Conservation (phyloP, 169 alveolate species). For the Plasmodium knowlesi region DNA sequence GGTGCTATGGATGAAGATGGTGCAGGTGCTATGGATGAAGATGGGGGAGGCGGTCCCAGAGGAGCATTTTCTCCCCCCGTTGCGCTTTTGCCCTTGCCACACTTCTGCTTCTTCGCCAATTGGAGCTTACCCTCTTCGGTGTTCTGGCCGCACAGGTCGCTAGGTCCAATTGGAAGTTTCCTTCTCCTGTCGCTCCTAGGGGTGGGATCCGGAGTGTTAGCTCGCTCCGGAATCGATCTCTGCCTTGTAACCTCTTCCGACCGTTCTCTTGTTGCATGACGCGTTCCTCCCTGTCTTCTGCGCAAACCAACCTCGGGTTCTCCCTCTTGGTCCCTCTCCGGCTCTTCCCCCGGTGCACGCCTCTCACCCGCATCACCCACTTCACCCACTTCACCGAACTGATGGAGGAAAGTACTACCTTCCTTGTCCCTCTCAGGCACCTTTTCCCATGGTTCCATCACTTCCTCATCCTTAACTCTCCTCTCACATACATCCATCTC, state of each 20-base stretch:
- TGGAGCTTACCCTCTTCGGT: constrained; percentile 13
- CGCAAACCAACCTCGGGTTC: not conserved
- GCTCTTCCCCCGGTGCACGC: not conserved
- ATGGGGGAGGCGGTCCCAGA: not conserved
- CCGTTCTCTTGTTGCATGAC: not conserved
- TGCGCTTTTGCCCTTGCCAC: not conserved
- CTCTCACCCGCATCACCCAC: not conserved
- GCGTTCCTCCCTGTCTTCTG: not conserved
- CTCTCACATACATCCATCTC: not conserved
- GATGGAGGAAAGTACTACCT: not conserved
- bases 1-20: not conserved
- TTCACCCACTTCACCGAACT: not conserved
- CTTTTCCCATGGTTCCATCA: not conserved
- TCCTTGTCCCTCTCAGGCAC: not conserved
- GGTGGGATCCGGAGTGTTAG: not conserved
- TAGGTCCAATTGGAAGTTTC: not conserved
- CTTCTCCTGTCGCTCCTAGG: constrained; percentile 9
- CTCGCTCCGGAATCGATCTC: not conserved
- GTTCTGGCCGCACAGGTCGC: not conserved
- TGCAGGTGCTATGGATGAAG: not conserved
- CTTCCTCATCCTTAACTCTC: not conserved
- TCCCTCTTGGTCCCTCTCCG: not conserved
- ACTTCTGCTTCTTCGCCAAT: constrained; percentile 11
- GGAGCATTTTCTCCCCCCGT: not conserved
- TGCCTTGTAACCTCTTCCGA: not conserved